Evolutionary conservation across 768 basidiomycete species (phyloP).

Genomic region (Dentipellis fragilis): DNA sequence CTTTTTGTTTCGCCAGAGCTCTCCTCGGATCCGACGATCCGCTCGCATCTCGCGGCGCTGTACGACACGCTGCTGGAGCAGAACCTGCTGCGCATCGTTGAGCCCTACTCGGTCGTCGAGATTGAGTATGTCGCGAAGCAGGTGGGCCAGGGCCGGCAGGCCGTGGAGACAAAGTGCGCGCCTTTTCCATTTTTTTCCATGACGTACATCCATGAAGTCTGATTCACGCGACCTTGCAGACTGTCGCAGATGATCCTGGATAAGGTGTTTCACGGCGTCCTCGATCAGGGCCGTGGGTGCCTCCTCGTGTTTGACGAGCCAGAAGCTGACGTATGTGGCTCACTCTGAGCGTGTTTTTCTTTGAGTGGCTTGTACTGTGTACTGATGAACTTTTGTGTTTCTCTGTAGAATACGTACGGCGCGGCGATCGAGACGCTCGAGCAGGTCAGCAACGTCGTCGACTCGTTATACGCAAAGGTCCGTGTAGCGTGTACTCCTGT

Average conservation of each 20-base stretch:
- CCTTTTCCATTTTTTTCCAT: too few species aligned
- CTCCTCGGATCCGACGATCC: slow-evolving; percentile 90
- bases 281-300: slow-evolving; percentile 94
- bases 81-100: slow-evolving; percentile 89
- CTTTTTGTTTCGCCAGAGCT: slow-evolving; percentile 46
- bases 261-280: slow-evolving; percentile 85
- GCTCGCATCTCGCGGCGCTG: slow-evolving; percentile 84
- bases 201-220: too few species aligned
- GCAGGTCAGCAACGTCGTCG: slow-evolving; percentile 90
- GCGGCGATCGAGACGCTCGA: slow-evolving; percentile 84
- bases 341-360: neutral
- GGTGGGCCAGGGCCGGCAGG: slow-evolving; percentile 81
- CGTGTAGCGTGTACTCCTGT: slow-evolving; percentile 14
- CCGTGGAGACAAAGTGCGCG: slow-evolving; percentile 83
- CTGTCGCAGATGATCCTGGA: slow-evolving; percentile 98
- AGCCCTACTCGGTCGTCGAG: slow-evolving; percentile 91
- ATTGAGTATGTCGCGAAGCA: slow-evolving; percentile 78
- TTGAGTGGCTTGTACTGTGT: neutral
- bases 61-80: slow-evolving; percentile 97
- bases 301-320: slow-evolving; percentile 84
- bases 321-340: slow-evolving; percentile 64
- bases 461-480: slow-evolving; percentile 83
- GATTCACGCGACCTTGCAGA: slow-evolving; percentile 28
- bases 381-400: neutral
- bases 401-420: slow-evolving; percentile 68